These are phyloP conservation scores for Hypericum androsaemum DNA, from an alignment of 345 rosid genomes.

Conservation along the genomic window DNA sequence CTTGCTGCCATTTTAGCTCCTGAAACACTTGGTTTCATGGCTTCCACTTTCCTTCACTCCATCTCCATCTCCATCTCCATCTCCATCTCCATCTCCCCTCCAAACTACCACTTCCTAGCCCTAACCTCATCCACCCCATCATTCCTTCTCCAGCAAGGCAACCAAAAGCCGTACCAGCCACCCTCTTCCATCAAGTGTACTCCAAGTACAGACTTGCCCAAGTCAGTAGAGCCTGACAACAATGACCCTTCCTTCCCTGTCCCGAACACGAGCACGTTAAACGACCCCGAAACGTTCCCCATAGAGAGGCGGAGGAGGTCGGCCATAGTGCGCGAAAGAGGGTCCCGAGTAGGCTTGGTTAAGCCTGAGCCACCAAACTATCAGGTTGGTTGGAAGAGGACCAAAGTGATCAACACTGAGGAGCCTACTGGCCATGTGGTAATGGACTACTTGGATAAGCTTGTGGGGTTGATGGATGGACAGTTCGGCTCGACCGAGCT, in stretches of 20 bases:
- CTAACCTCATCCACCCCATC: too few relatives aligned
- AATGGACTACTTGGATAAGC: conserved; percentile 72
- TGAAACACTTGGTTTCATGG: too few relatives aligned
- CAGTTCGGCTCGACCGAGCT: conserved; percentile 71
- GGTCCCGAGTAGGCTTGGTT: conserved; percentile 21
- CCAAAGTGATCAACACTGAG: conserved; percentile 53
- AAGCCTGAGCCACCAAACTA: conserved; percentile 64
- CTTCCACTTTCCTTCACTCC: too few relatives aligned
- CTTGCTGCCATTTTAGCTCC: too few relatives aligned
- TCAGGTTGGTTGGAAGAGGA: conserved; percentile 83
- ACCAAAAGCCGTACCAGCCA: too few relatives aligned
- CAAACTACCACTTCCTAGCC: too few relatives aligned
- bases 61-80: too few relatives aligned
- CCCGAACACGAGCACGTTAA: conserved; percentile 35
- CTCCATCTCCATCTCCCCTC: too few relatives aligned
- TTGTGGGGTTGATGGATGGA: conserved; percentile 59
- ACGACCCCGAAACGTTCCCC: conserved; percentile 50
- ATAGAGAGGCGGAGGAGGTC: conserved; percentile 63
- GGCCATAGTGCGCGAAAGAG: conserved; percentile 45
- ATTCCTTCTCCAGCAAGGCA: too few relatives aligned
- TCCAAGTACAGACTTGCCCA: too few relatives aligned
- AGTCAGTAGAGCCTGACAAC: too few relatives aligned
- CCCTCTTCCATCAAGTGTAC: too few relatives aligned
- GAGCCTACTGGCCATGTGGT: conserved; percentile 69
- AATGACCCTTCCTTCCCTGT: neutral